Conservation (phyloP, 139 green algal genomes). For the Chlorella sp. region DNA sequence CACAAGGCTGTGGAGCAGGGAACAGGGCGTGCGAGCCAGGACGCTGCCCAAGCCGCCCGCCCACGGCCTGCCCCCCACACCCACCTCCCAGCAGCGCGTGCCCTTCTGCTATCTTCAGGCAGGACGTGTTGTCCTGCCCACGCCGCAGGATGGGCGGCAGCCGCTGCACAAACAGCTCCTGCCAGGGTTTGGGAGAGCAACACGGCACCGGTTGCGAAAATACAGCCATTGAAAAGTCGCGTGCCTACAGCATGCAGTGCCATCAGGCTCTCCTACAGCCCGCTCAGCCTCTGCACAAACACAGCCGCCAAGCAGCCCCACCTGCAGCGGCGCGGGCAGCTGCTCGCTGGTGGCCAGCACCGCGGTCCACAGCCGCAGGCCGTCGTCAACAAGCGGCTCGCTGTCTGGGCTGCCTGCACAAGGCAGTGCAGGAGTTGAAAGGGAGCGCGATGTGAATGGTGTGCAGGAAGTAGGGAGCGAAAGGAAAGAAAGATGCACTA, state of each 20-base stretch:
- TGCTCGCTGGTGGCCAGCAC: slow-evolving; percentile 31
- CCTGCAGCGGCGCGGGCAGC: slow-evolving; percentile 49
- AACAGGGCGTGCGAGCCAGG: no score
- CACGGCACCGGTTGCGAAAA: no score
- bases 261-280: no score
- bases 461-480: no score
- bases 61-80: background rate
- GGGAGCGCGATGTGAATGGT: no score
- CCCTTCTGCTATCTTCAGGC: slow-evolving; percentile 67
- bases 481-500: no score
- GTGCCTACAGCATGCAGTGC: no score
- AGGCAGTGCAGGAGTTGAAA: background rate
- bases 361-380: slow-evolving; percentile 44
- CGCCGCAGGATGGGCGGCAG: slow-evolving; percentile 62
- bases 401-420: slow-evolving; percentile 44
- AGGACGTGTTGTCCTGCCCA: slow-evolving; percentile 61
- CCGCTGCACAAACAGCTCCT: slow-evolving; percentile 59
- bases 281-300: no score
- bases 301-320: background rate
- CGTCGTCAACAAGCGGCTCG: slow-evolving; percentile 76
- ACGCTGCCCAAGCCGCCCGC: no score
- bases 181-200: background rate
- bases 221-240: no score
- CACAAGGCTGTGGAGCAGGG: no score
- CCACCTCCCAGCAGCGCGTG: slow-evolving; percentile 67